Conservation (phyloP, 495 filamentous ascomycete genomes). For the Podospora pseudocomata region DNA sequence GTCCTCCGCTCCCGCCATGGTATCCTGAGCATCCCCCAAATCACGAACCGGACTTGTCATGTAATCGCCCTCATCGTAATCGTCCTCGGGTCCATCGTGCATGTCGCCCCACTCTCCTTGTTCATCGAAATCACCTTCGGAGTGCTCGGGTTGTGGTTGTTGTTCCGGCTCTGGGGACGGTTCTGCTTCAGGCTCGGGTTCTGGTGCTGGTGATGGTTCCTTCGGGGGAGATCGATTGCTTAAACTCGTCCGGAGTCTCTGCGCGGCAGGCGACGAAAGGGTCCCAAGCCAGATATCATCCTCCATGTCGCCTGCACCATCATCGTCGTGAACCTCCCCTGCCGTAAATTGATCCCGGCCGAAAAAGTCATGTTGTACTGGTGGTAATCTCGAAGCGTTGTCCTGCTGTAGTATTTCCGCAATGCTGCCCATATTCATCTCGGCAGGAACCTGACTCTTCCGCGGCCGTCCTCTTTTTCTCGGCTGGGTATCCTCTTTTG, state of each 20-base stretch:
- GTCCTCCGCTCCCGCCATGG: conserved; percentile 39
- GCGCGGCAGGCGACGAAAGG: conserved; percentile 25
- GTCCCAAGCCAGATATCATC: conserved; percentile 38
- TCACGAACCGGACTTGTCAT: conserved; percentile 11
- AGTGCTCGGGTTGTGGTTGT: conserved; percentile 13
- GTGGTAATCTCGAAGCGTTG: conserved; percentile 11
- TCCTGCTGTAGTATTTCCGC: conserved; percentile 20
- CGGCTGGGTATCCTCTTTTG: conserved; percentile 22
- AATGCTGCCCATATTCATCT: conserved; percentile 11
- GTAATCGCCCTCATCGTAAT: conserved; percentile 27
- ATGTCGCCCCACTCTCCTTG: conserved; percentile 22
- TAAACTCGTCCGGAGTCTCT: conserved; percentile 10
- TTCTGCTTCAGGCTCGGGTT: background rate
- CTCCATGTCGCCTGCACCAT: conserved; percentile 17
- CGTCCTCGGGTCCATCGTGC: conserved; percentile 18
- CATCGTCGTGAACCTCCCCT: background rate
- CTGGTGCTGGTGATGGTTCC: background rate
- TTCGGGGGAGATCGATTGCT: background rate
- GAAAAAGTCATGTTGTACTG: background rate
- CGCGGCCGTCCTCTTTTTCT: conserved; percentile 34
- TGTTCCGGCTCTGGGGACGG: background rate
- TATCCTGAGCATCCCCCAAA: conserved; percentile 33
- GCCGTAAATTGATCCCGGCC: background rate
- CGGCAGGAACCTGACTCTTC: conserved; percentile 18
- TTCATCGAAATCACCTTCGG: conserved; percentile 18